These are phyloP conservation scores for Boletus rufocinnamomeus DNA, from an alignment of 768 basidiomycete species.

Conservation along the genomic window DNA sequence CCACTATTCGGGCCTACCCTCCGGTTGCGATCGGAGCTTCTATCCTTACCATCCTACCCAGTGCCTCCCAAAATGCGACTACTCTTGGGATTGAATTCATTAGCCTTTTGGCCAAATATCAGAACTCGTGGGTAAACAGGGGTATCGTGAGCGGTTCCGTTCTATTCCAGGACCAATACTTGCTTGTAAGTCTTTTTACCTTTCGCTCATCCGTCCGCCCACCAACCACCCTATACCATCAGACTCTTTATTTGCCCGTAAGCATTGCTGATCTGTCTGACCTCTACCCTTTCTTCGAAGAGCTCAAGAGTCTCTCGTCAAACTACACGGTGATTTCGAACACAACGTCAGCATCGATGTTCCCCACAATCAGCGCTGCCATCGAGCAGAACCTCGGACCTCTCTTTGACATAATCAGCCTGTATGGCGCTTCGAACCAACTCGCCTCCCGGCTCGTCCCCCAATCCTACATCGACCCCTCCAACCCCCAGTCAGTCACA, in stretches of 20 bases:
- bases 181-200: constrained; percentile 12
- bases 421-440: constrained; percentile 21
- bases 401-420: constrained; percentile 8
- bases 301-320: constrained; percentile 12
- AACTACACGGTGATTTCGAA: constrained; percentile 22
- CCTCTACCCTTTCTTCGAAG: constrained; percentile 22
- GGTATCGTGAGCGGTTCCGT: constrained; percentile 15
- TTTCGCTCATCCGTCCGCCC: not conserved
- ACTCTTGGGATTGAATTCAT: constrained; percentile 23
- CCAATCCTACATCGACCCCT: constrained; percentile 16
- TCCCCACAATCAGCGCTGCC: constrained; percentile 16
- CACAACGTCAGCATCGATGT: constrained; percentile 14
- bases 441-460: constrained; percentile 25
- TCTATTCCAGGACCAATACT: constrained; percentile 9
- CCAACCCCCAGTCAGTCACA: constrained; percentile 8
- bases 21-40: constrained; percentile 15
- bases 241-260: constrained; percentile 22
- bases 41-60: constrained; percentile 15
- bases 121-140: constrained; percentile 12
- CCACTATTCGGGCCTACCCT: constrained; percentile 18
- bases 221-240: not conserved
- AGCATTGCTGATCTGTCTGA: not conserved
- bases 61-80: constrained; percentile 9
- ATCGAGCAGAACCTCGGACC: constrained; percentile 11
- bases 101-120: constrained; percentile 20